Evolutionary conservation across 805 yeast genomes (phyloP).

Genomic region (Ogataea polymorpha): DNA sequence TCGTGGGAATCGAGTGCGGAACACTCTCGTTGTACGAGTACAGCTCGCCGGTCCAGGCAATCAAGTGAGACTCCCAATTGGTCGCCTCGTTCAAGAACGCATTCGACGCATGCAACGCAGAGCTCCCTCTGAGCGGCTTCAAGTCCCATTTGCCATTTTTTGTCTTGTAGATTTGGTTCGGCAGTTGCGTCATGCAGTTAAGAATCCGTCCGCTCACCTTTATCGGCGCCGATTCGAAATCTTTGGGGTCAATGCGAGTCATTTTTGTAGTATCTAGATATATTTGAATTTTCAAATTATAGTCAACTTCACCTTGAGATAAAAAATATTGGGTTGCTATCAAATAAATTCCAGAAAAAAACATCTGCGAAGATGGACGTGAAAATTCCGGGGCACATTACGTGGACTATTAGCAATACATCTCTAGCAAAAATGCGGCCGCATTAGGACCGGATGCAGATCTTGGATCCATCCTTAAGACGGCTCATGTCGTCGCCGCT

Average conservation of each 20-base stretch:
- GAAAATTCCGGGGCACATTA: conserved; percentile 10
- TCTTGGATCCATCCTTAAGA: conserved; percentile 68
- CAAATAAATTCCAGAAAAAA: conserved; percentile 10
- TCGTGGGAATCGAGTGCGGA: conserved; percentile 26
- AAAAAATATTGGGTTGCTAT: conserved; percentile 1
- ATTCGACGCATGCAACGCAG: conserved; percentile 78
- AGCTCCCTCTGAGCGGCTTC: conserved; percentile 70
- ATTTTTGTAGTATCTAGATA: background rate
- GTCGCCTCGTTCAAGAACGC: conserved; percentile 60
- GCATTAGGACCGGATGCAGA: conserved; percentile 60
- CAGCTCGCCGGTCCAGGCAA: conserved; percentile 97
- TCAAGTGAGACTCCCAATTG: conserved; percentile 81
- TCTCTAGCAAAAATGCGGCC: conserved; percentile 4
- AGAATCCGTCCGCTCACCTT: conserved; percentile 63
- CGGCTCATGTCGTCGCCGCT: conserved; percentile 40
- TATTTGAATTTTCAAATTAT: too few species aligned
- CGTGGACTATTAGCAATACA: conserved; percentile 10
- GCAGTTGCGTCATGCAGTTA: conserved; percentile 64
- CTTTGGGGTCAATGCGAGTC: conserved; percentile 14
- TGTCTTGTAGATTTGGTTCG: conserved; percentile 52
- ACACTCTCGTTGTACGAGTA: conserved; percentile 26
- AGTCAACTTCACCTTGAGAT: too few species aligned
- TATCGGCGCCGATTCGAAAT: conserved; percentile 26
- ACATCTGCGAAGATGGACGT: conserved; percentile 1
- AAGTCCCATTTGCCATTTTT: conserved; percentile 51